phyloP scores from a whole-genome alignment of 495 filamentous ascomycete genomes.

The Pseudomonodictys pantanalensis region DNA sequence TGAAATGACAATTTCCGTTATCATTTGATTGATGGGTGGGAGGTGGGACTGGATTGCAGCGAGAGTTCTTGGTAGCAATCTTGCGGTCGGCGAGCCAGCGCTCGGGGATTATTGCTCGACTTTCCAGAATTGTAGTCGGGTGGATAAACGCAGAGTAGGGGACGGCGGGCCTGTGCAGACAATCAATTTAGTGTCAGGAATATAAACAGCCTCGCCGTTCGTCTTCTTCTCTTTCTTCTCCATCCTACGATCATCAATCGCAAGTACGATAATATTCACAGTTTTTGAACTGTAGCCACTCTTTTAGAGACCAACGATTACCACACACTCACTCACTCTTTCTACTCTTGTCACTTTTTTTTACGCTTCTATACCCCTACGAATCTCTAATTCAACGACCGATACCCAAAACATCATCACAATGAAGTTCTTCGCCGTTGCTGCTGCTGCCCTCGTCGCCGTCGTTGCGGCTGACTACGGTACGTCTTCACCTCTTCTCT shows the following conservation, averaged over 20 bases:
- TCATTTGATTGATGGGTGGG: slow-evolving; percentile 4
- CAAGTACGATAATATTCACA: slow-evolving; percentile 16
- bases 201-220: slow-evolving; percentile 18
- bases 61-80: not conserved
- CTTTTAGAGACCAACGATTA: slow-evolving; percentile 7
- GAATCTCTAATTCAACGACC: not conserved
- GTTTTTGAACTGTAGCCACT: slow-evolving; percentile 24
- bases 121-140: not conserved
- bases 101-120: too few relatives aligned
- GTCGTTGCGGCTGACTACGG: not conserved
- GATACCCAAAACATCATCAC: slow-evolving; percentile 4
- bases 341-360: not conserved
- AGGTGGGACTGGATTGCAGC: not conserved
- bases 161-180: slow-evolving; percentile 5
- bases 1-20: slow-evolving; percentile 1
- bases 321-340: slow-evolving; percentile 16
- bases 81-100: not conserved
- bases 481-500: not conserved
- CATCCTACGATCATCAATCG: slow-evolving; percentile 23
- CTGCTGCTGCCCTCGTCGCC: slow-evolving; percentile 11
- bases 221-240: not conserved
- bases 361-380: not conserved
- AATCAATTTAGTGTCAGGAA: not conserved
- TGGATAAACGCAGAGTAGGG: not conserved
- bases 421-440: slow-evolving; percentile 27